Evolutionary conservation across 2,329 filamentous ascomycete species (phyloP).

Genomic region (Colletotrichum nymphaeae): DNA sequence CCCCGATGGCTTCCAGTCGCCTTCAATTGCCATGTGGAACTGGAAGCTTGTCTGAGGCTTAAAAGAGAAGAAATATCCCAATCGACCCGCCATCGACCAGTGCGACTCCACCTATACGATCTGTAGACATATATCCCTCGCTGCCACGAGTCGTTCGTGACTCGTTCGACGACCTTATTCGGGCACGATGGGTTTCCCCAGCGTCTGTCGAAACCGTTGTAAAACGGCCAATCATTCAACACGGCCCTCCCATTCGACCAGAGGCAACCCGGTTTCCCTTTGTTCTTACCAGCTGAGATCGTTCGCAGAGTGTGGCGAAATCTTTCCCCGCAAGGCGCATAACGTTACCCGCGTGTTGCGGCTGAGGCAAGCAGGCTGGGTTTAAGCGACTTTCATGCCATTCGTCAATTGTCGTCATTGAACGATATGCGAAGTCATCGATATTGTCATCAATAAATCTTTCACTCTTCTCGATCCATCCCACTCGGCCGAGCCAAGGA

Average conservation of each 20-base stretch:
- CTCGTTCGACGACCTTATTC: not conserved
- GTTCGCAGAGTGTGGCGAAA: not conserved
- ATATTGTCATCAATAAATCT: not conserved
- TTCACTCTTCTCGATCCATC: not conserved
- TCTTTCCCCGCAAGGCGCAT: not conserved
- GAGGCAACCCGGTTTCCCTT: not conserved
- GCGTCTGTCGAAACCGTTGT: constrained; percentile 14
- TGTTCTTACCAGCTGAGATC: not conserved
- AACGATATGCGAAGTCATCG: not conserved
- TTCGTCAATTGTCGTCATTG: not conserved
- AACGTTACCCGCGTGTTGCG: not conserved
- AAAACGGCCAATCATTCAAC: constrained; percentile 4
- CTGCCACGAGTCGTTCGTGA: not conserved
- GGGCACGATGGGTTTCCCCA: not conserved
- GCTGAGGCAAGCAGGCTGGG: not conserved
- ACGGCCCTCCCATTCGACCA: not conserved
- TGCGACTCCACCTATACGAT: not conserved
- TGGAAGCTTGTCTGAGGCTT: constrained; percentile 1
- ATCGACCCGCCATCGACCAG: not conserved
- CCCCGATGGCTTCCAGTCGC: not conserved
- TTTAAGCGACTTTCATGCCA: constrained; percentile 12
- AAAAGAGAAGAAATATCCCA: constrained; percentile 1
- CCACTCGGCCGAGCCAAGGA: not conserved
- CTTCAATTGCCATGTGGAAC: not conserved
- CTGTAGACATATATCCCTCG: not conserved